Base-by-base conservation (phyloP, 1,284 basidiomycete genomes). In the Naganishia liquefaciens region DNA sequence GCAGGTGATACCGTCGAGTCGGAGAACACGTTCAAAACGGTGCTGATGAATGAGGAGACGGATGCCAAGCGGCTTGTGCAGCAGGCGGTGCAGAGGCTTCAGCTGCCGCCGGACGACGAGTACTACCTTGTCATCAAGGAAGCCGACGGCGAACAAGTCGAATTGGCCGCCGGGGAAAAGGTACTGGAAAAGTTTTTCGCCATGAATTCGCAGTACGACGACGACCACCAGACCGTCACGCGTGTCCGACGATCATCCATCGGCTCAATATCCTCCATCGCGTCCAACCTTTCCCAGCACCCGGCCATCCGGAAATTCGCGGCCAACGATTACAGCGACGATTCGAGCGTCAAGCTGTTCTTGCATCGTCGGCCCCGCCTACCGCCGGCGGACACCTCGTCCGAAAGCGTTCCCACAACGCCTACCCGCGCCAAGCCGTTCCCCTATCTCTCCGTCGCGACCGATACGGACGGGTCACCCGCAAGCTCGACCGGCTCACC, bases 1-100 rank as follows among this genome's bases (percentile, higher is more conserved):
- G 93, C 93, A 0, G 95, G 94, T 10, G 87, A 89, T 68, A 73
- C 79, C 23, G 74, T 82, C 66, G 87, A 93, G 74, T 91, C 91
- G 1, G 93, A 97, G 70, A 91, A 93, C 3, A 96, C 93, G 0
- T 99, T 98, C 84, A 98, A 98, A 82, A 98, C 95, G 1, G 95
- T 96, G 0, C 80, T 98, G 23, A 84, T 98, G 68, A 97, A 94
- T 73, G 82, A 89, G 9, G 87, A 86, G 5, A 97, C 93, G 0
- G 89, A 88, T 0, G 86, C 91, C 0, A 79, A 82, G 0, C 94
- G 97, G 64, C 85, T 99, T 28, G 85, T 97, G 53, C 84, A 86
- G 54, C 94, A 99, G 80, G 90, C 94, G 4, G 87, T 94, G 68
- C 94, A 98, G 77, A 86, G 95, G 4, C 98, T 99, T 84, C 83